Conservation (phyloP, 176 grass and related monocot genomes). For the Aegilops bicornis region DNA sequence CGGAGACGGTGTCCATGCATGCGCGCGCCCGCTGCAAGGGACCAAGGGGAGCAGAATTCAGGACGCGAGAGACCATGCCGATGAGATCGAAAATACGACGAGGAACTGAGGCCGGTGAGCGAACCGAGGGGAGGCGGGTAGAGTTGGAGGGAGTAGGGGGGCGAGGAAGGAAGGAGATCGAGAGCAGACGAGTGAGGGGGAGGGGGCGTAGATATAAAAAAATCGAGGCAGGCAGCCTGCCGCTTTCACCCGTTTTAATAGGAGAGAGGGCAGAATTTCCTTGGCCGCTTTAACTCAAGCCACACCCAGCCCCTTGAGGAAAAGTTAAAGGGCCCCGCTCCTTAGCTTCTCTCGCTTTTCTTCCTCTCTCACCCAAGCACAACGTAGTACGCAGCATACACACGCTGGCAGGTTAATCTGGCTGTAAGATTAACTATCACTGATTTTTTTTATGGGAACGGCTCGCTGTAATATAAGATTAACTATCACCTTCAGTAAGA, state of each 20-base stretch:
- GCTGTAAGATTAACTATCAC: not conserved
- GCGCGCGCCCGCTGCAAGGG: slow-evolving; percentile 29
- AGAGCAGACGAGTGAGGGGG: slow-evolving; percentile 31
- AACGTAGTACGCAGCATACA: not conserved
- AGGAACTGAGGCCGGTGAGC: not conserved
- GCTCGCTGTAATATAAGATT: slow-evolving; percentile 40
- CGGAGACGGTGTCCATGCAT: slow-evolving; percentile 30
- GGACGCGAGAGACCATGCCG: not conserved
- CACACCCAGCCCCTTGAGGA: slow-evolving; percentile 47
- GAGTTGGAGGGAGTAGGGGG: slow-evolving; percentile 32
- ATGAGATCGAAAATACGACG: slow-evolving; percentile 2
- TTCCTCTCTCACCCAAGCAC: slow-evolving; percentile 28
- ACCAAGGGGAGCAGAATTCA: slow-evolving; percentile 34
- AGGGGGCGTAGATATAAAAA: slow-evolving; percentile 66
- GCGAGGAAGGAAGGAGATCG: slow-evolving; percentile 34
- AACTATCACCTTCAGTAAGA: slow-evolving; percentile 15
- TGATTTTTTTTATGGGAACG: not conserved
- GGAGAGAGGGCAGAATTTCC: slow-evolving; percentile 68
- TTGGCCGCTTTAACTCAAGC: slow-evolving; percentile 86
- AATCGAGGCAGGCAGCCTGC: slow-evolving; percentile 57
- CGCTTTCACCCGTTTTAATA: slow-evolving; percentile 67
- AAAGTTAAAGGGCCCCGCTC: slow-evolving; percentile 72
- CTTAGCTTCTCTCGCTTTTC: slow-evolving; percentile 9
- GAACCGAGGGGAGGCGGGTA: slow-evolving; percentile 30
- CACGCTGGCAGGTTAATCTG: slow-evolving; percentile 21